Evolutionary conservation across 2,329 filamentous ascomycete species (phyloP).

Genomic region (Monosporascus cannonballus): DNA sequence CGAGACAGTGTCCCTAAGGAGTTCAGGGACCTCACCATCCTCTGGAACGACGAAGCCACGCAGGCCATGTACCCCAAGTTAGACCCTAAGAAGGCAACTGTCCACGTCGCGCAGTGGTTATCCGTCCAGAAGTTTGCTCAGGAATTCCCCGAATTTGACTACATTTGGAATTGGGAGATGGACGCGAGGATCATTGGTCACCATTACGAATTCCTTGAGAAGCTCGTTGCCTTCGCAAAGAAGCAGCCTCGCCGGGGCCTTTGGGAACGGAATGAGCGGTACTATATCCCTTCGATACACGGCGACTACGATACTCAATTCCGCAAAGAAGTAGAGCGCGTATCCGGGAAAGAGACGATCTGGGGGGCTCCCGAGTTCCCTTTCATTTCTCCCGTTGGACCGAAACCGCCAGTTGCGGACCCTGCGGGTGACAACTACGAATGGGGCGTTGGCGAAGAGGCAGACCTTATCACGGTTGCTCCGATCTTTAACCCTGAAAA

Average conservation of each 20-base stretch:
- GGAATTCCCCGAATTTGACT: conserved; percentile 74
- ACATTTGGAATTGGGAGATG: conserved; percentile 84
- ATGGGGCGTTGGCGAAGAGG: conserved; percentile 73
- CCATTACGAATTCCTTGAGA: conserved; percentile 72
- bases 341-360: conserved; percentile 47
- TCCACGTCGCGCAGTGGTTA: conserved; percentile 61
- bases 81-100: conserved; percentile 46
- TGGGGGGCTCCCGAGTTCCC: conserved; percentile 62
- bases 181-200: conserved; percentile 75
- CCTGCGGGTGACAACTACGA: conserved; percentile 60
- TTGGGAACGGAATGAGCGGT: conserved; percentile 69
- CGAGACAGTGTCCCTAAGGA: conserved; percentile 60
- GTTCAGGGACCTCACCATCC: conserved; percentile 62
- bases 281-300: conserved; percentile 64
- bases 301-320: conserved; percentile 63
- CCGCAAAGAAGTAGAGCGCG: conserved; percentile 53
- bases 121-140: conserved; percentile 70
- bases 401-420: conserved; percentile 52
- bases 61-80: conserved; percentile 70
- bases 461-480: conserved; percentile 67
- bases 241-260: conserved; percentile 65
- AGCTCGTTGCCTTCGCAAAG: conserved; percentile 55
- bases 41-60: conserved; percentile 73
- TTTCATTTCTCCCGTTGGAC: conserved; percentile 56
- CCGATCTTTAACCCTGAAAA: conserved; percentile 72